Evolutionary conservation across 352 stramenopile species (phyloP).

Genomic region (Phytophthora boehmeriae): DNA sequence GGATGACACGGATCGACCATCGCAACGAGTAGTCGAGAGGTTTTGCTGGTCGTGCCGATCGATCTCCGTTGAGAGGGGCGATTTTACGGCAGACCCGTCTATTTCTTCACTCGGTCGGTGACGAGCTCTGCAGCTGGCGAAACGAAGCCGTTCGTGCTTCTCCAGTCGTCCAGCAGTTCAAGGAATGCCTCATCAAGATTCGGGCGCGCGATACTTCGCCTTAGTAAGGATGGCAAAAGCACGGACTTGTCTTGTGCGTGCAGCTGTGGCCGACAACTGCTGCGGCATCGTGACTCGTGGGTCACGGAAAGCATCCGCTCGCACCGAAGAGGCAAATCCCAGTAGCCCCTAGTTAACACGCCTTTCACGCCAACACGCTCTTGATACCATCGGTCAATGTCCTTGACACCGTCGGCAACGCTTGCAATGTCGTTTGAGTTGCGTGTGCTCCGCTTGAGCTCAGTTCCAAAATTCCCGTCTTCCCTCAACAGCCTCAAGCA

Average conservation of each 20-base stretch:
- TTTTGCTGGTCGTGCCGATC: too few relatives aligned
- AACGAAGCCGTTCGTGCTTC: slow-evolving; percentile 5
- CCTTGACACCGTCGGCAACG: not conserved
- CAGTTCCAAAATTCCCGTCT: slow-evolving; percentile 13
- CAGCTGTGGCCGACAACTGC: not conserved
- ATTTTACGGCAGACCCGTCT: too few relatives aligned
- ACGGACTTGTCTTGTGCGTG: too few relatives aligned
- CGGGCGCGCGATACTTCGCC: not conserved
- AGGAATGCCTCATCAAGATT: slow-evolving; percentile 4
- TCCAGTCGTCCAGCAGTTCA: slow-evolving; percentile 12
- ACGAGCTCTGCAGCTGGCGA: not conserved
- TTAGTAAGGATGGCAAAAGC: slow-evolving; percentile 6
- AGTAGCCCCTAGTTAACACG: too few relatives aligned
- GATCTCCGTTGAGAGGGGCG: too few relatives aligned
- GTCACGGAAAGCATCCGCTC: not conserved
- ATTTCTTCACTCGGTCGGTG: too few relatives aligned
- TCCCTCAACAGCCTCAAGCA: slow-evolving; percentile 1
- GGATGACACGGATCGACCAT: too few relatives aligned
- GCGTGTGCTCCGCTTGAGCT: not conserved
- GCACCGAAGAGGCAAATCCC: too few relatives aligned
- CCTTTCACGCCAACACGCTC: too few relatives aligned
- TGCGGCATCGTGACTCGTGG: slow-evolving; percentile 2
- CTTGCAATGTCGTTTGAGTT: not conserved
- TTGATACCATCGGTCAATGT: not conserved
- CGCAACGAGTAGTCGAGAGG: too few relatives aligned